These are phyloP conservation scores for Candida oleophila DNA, from an alignment of 805 yeast genomes.

Conservation along the genomic window DNA sequence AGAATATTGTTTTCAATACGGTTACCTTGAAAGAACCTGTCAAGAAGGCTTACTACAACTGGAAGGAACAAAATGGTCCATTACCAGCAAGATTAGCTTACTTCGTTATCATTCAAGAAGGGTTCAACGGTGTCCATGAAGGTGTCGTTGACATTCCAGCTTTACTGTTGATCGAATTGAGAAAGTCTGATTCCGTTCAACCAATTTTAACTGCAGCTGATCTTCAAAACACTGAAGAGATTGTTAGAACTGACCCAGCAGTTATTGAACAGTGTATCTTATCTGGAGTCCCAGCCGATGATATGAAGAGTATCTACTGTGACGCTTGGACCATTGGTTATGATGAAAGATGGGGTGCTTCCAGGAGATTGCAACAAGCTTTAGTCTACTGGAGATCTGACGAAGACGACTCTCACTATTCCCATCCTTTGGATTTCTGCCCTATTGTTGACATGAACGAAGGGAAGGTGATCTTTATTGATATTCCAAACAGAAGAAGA, in stretches of 20 bases:
- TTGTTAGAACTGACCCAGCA: conserved; percentile 66
- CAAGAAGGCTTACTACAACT: conserved; percentile 58
- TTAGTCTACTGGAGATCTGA: conserved; percentile 72
- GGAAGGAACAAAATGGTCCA: conserved; percentile 64
- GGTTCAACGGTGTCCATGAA: conserved; percentile 63
- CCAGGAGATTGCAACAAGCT: conserved; percentile 76
- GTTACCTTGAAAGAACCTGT: conserved; percentile 71
- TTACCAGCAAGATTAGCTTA: conserved; percentile 68
- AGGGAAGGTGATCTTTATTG: conserved; percentile 67
- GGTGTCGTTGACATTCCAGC: conserved; percentile 63
- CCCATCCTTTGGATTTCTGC: conserved; percentile 78
- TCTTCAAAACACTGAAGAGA: conserved; percentile 58
- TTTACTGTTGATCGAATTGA: conserved; percentile 45
- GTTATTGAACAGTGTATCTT: conserved; percentile 72
- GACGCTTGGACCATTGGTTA: conserved; percentile 72
- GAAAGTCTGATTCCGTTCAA: conserved; percentile 59
- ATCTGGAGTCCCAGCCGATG: conserved; percentile 63
- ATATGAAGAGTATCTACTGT: conserved; percentile 61
- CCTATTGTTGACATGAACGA: conserved; percentile 78
- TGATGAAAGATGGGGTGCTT: conserved; percentile 77
- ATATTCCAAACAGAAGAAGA: conserved; percentile 73
- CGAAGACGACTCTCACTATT: conserved; percentile 75
- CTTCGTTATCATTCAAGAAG: conserved; percentile 59
- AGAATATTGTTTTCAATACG: conserved; percentile 58
- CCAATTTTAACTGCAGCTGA: conserved; percentile 76